These are phyloP conservation scores for Leishmania guyanensis DNA, from an alignment of 208 protist genomes.

Conservation along the genomic window DNA sequence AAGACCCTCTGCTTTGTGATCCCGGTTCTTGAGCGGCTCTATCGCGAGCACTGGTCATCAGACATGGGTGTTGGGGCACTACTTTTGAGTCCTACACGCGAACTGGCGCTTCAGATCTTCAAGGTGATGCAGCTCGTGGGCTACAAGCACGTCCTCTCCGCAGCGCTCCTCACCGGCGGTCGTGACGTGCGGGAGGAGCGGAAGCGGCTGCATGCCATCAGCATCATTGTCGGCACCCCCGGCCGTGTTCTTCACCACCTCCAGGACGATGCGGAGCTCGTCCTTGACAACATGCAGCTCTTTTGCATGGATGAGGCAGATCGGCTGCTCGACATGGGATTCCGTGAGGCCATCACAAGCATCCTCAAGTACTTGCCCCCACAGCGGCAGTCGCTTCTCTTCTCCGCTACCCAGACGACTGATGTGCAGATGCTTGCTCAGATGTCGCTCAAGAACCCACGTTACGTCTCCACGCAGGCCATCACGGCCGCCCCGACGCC, in stretches of 20 bases:
- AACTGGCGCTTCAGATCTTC: conserved; percentile 99
- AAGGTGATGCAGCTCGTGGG: conserved; percentile 96
- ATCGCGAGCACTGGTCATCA: conserved; percentile 84
- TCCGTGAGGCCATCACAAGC: conserved; percentile 91
- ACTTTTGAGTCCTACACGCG: conserved; percentile 98
- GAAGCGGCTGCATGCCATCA: conserved; percentile 93
- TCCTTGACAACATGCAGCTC: conserved; percentile 93
- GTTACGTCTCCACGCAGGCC: conserved; percentile 96
- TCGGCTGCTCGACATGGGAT: conserved; percentile 98
- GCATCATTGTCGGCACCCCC: conserved; percentile 99
- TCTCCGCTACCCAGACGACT: conserved; percentile 99
- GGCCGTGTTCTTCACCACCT: conserved; percentile 99
- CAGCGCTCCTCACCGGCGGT: conserved; percentile 98
- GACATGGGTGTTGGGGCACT: conserved; percentile 97
- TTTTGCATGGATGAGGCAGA: conserved; percentile 99
- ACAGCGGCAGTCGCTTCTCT: conserved; percentile 98
- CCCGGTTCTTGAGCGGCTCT: conserved; percentile 96
- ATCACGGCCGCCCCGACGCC: conserved; percentile 85
- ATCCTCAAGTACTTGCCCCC: conserved; percentile 94
- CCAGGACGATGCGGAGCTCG: conserved; percentile 94
- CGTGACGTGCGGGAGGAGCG: conserved; percentile 95
- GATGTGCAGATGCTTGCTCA: conserved; percentile 94
- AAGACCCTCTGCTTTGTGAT: conserved; percentile 99
- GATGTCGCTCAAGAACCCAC: conserved; percentile 92
- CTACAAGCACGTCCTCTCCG: conserved; percentile 93